phyloP scores from a whole-genome alignment of 169 alveolate genomes.

The Eimeria necatrix region DNA sequence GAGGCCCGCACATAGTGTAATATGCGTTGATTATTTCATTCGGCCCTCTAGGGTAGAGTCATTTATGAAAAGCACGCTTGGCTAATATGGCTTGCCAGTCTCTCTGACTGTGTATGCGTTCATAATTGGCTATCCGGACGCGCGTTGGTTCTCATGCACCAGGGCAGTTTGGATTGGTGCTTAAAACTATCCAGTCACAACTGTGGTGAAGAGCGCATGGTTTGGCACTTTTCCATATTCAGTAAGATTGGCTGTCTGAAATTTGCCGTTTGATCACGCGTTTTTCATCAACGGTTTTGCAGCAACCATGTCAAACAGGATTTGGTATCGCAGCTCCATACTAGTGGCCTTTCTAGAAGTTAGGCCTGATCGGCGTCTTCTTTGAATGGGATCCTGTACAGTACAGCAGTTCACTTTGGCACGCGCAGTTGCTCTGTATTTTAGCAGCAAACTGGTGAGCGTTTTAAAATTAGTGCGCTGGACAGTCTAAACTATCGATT shows the following conservation, averaged over 20 bases:
- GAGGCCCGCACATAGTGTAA: constrained; percentile 16
- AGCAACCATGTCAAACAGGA: constrained; percentile 29
- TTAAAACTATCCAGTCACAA: not conserved
- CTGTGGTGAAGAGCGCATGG: not conserved
- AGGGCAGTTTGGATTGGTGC: not conserved
- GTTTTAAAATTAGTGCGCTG: too few relatives aligned
- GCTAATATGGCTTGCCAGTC: not conserved
- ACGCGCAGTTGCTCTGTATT: too few relatives aligned
- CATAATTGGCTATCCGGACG: too few relatives aligned
- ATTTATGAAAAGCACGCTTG: not conserved
- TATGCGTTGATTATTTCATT: constrained; percentile 13
- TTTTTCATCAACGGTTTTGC: constrained; percentile 30
- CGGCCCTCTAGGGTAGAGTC: not conserved
- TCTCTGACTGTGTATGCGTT: too few relatives aligned
- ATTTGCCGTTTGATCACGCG: constrained; percentile 47
- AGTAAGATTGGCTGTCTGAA: not conserved
- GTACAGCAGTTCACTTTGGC: too few relatives aligned
- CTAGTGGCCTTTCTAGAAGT: too few relatives aligned
- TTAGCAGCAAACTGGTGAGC: too few relatives aligned
- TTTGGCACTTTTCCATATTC: not conserved
- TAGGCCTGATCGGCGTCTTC: too few relatives aligned
- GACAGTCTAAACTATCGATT: too few relatives aligned
- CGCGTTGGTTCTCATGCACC: too few relatives aligned
- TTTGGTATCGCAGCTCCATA: too few relatives aligned
- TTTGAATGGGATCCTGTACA: too few relatives aligned